phyloP scores from a whole-genome alignment of 2,329 filamentous ascomycete species.

The Cyanodermella asteris region DNA sequence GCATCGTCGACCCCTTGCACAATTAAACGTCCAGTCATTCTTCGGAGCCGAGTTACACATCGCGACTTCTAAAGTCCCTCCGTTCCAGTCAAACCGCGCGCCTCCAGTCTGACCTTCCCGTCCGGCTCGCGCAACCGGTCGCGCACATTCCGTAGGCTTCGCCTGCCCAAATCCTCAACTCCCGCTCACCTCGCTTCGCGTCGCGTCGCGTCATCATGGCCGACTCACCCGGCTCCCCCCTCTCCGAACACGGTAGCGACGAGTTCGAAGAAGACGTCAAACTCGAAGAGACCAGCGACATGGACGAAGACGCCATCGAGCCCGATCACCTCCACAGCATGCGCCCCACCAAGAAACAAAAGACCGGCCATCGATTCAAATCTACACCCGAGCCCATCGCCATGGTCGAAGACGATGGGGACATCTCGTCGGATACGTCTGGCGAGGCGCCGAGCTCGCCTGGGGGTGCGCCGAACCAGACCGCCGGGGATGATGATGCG shows the following conservation, averaged over 20 bases:
- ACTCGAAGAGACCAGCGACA: conserved; percentile 20
- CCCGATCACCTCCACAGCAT: too few species aligned
- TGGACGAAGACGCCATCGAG: conserved; percentile 13
- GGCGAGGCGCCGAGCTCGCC: conserved; percentile 60
- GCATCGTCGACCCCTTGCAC: too few species aligned
- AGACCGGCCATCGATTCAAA: conserved; percentile 23
- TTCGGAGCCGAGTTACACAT: too few species aligned
- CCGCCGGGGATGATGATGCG: conserved; percentile 41
- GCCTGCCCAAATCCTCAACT: too few species aligned
- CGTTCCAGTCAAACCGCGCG: too few species aligned
- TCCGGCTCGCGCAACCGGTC: too few species aligned
- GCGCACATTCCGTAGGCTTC: too few species aligned
- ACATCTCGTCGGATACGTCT: conserved; percentile 77
- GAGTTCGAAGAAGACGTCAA: conserved; percentile 38
- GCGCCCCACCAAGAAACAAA: conserved; percentile 26
- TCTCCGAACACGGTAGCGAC: conserved; percentile 42
- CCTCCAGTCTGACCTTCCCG: too few species aligned
- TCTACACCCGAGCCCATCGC: conserved; percentile 28
- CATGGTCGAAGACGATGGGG: conserved; percentile 27
- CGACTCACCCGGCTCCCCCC: conserved; percentile 38
- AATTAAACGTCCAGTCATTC: too few species aligned
- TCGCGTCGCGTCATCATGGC: conserved; percentile 15
- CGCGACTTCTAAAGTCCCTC: too few species aligned
- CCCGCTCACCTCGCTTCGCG: too few species aligned
- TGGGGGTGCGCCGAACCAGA: conserved; percentile 34